Conservation (phyloP, 345 rosid genomes). For the Citrus unshiu region DNA sequence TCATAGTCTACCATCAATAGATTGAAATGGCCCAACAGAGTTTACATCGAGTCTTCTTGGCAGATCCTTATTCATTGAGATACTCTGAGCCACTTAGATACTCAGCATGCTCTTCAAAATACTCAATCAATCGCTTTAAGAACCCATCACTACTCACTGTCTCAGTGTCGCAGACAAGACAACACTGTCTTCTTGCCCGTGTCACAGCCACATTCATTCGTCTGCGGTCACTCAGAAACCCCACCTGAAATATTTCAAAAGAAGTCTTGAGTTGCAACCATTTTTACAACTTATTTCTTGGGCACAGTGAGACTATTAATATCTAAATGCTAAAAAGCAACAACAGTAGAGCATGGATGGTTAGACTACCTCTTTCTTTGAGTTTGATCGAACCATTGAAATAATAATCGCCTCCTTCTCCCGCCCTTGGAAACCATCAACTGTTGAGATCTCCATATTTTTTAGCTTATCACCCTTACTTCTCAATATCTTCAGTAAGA, state of each 20-base stretch:
- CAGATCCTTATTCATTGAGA: slow-evolving; percentile 28
- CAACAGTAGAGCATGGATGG: not conserved
- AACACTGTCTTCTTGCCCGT: slow-evolving; percentile 88
- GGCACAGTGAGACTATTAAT: not conserved
- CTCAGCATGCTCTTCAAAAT: slow-evolving; percentile 90
- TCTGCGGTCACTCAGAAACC: slow-evolving; percentile 77
- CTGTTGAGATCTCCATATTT: slow-evolving; percentile 86
- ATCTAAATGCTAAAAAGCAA: slow-evolving; percentile 6
- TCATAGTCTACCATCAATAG: not conserved
- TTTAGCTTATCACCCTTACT: slow-evolving; percentile 71
- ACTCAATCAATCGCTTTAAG: slow-evolving; percentile 72
- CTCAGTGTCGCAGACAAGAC: slow-evolving; percentile 86
- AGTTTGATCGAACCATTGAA: slow-evolving; percentile 93
- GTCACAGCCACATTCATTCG: slow-evolving; percentile 98
- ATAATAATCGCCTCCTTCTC: slow-evolving; percentile 95
- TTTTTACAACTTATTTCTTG: not conserved
- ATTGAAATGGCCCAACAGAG: not conserved
- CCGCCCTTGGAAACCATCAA: slow-evolving; percentile 97
- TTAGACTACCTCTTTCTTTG: slow-evolving; percentile 70
- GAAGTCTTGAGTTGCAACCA: not conserved
- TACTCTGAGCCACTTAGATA: slow-evolving; percentile 92
- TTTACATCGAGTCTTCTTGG: not conserved
- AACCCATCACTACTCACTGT: slow-evolving; percentile 70
- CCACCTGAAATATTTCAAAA: slow-evolving; percentile 47
- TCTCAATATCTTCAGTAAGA: slow-evolving; percentile 62